These are phyloP conservation scores for Lichtheimia ornata DNA, from an alignment of 371 early-diverging fungal genomes.

Conservation along the genomic window DNA sequence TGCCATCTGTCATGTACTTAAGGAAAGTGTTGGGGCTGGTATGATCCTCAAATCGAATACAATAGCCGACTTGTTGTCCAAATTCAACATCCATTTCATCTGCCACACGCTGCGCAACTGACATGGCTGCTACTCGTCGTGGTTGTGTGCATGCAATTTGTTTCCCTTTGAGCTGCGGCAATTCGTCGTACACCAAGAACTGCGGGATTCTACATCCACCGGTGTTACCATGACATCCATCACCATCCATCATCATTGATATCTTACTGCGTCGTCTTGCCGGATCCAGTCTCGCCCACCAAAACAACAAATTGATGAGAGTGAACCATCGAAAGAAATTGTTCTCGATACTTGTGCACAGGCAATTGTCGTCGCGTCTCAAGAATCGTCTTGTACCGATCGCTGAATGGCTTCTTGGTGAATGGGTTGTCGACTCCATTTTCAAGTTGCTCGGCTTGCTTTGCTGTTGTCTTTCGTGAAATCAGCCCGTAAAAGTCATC, in stretches of 20 bases:
- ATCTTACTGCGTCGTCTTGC: constrained; percentile 93
- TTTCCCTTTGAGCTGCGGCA: constrained; percentile 86
- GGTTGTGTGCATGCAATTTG: constrained; percentile 98
- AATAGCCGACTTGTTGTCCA: constrained; percentile 94
- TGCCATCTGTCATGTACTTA: constrained; percentile 99
- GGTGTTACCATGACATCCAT: no score
- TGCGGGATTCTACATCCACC: constrained; percentile 80
- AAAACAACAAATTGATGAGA: constrained; percentile 85
- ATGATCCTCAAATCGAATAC: constrained; percentile 95
- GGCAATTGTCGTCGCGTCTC: constrained; percentile 82
- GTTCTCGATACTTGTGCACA: constrained; percentile 83
- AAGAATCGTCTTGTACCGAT: constrained; percentile 83
- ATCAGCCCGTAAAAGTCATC: constrained; percentile 46
- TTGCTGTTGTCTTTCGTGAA: constrained; percentile 71
- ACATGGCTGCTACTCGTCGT: constrained; percentile 97
- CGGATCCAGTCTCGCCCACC: constrained; percentile 89
- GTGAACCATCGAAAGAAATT: constrained; percentile 85
- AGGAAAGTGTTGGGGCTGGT: constrained; percentile 83
- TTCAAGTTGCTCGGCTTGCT: constrained; percentile 72
- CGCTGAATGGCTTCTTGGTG: constrained; percentile 75
- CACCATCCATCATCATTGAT: not conserved
- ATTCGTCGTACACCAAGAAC: constrained; percentile 87
- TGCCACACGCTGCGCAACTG: constrained; percentile 95
- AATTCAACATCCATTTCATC: constrained; percentile 90
- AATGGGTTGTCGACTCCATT: constrained; percentile 78